These are phyloP conservation scores for Obelidium mucronatum DNA, from an alignment of 192 early-diverging fungal species.

Conservation along the genomic window DNA sequence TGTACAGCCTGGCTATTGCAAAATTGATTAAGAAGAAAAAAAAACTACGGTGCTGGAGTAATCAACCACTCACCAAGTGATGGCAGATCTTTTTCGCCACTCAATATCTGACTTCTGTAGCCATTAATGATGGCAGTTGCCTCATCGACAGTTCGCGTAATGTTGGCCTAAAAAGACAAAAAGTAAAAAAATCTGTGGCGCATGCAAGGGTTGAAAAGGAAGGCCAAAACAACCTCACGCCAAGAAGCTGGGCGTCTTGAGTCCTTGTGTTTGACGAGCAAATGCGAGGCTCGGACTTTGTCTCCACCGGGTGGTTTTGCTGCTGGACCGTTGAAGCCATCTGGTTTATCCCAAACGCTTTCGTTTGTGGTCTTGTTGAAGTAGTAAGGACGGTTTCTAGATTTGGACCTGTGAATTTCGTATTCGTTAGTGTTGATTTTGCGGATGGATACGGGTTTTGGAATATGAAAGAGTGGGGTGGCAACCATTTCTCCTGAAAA, in stretches of 20 bases:
- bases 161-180: conserved; percentile 73
- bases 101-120: conserved; percentile 71
- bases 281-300: conserved; percentile 80
- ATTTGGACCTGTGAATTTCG: conserved; percentile 42
- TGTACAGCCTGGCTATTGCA: conserved; percentile 71
- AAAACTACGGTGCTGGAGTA: not conserved
- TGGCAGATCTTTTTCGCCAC: conserved; percentile 66
- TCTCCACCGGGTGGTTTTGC: conserved; percentile 18
- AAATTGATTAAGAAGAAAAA: too few species aligned
- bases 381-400: conserved; percentile 51
- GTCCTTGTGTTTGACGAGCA: conserved; percentile 89
- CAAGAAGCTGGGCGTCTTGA: conserved; percentile 90
- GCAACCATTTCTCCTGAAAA: not conserved
- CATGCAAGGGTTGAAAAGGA: too few species aligned
- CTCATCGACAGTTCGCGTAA: conserved; percentile 92
- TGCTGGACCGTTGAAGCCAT: conserved; percentile 25
- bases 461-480: not conserved
- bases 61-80: conserved; percentile 51
- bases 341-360: conserved; percentile 52
- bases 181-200: not conserved
- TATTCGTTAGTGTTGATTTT: not conserved
- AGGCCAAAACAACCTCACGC: too few species aligned
- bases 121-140: conserved; percentile 58
- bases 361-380: conserved; percentile 52
- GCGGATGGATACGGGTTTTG: not conserved